Conservation (phyloP, 345 rosid genomes). For the Eutrema japonicum region DNA sequence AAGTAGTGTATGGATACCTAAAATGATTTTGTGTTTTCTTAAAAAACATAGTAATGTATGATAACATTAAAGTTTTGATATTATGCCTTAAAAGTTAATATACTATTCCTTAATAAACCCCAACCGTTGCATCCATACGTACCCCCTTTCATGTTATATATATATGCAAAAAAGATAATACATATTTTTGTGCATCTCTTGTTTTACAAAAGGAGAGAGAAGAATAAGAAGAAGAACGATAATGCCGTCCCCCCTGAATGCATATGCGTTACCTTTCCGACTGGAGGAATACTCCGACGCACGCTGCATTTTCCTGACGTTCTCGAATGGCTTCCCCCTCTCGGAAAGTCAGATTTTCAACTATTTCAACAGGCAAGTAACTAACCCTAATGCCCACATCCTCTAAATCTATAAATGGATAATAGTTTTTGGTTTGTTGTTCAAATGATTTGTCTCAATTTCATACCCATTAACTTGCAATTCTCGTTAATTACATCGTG, state of each 20-base stretch:
- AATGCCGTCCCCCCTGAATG: too few relatives aligned
- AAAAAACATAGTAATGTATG: neutral
- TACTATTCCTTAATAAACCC: neutral
- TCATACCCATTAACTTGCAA: neutral
- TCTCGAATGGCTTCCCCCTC: conserved; percentile 36
- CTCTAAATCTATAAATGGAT: neutral
- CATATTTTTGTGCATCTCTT: neutral
- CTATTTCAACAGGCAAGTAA: conserved; percentile 15
- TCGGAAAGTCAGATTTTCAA: neutral
- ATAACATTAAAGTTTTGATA: neutral
- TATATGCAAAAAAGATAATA: neutral
- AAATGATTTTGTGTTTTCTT: neutral
- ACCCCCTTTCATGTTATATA: neutral
- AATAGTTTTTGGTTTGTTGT: neutral
- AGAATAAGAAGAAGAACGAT: neutral
- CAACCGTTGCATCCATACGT: conserved; percentile 12
- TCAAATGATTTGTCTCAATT: neutral
- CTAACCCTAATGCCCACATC: neutral
- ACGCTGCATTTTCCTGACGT: neutral
- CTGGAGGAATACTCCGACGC: neutral
- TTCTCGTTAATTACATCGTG: neutral
- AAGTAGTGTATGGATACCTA: neutral
- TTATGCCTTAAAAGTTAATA: neutral
- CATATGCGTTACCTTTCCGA: neutral
- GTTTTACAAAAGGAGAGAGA: neutral